phyloP scores from a whole-genome alignment of 352 stramenopile species.

The Pythium phragmitis region DNA sequence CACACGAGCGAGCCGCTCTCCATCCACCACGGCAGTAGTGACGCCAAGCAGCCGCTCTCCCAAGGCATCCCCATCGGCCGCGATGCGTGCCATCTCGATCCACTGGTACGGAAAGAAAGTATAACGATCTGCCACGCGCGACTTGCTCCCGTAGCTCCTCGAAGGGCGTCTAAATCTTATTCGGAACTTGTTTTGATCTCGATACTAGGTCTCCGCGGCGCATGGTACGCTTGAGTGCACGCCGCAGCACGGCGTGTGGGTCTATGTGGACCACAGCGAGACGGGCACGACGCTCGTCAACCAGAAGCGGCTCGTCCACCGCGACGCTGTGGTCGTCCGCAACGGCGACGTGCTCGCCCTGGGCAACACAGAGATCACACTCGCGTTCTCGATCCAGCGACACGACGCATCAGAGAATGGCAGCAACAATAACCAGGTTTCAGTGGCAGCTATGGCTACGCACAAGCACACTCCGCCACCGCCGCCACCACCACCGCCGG shows the following conservation, averaged over 20 bases:
- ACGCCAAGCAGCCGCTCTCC: neutral
- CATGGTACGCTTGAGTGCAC: constrained; percentile 31
- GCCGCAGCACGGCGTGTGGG: constrained; percentile 50
- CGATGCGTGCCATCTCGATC: constrained; percentile 22
- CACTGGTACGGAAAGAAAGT: constrained; percentile 21
- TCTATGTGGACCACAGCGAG: constrained; percentile 76
- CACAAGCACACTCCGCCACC: neutral
- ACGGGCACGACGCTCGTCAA: constrained; percentile 46
- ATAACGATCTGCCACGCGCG: neutral
- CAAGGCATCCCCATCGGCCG: constrained; percentile 33
- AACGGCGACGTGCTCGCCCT: constrained; percentile 57
- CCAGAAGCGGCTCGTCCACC: constrained; percentile 35
- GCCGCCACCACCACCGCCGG: neutral
- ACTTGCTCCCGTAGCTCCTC: neutral
- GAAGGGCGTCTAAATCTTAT: neutral
- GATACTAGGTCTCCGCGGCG: constrained; percentile 15
- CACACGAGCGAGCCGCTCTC: constrained; percentile 8
- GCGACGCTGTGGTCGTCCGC: constrained; percentile 50
- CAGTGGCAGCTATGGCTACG: neutral
- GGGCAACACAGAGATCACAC: constrained; percentile 49
- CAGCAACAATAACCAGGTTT: constrained; percentile 6
- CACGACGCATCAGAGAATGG: constrained; percentile 14
- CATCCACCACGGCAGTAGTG: neutral
- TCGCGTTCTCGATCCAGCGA: constrained; percentile 11
- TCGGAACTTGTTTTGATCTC: neutral